phyloP scores from a whole-genome alignment of 116 monocot genomes.

The Papilionanthe hybrid region DNA sequence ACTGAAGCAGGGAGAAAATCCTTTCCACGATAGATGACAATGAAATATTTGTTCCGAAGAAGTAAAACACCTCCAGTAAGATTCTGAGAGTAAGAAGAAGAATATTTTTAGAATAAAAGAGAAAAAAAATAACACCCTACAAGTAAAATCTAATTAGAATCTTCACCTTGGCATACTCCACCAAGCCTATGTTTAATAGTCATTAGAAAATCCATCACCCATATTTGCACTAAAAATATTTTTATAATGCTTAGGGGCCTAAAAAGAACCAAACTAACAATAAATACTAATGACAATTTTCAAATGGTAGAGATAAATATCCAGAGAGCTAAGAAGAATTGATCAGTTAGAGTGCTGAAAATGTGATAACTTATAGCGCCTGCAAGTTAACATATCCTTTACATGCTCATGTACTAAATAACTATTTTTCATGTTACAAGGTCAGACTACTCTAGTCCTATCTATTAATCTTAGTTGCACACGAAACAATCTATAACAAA shows the following conservation, averaged over 20 bases:
- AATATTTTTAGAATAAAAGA: slow-evolving; percentile 2
- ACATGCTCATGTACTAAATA: not conserved
- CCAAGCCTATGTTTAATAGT: not conserved
- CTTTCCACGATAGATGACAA: slow-evolving; percentile 97
- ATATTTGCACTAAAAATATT: not conserved
- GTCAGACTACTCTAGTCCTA: not conserved
- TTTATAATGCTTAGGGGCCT: not conserved
- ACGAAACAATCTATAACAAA: not conserved
- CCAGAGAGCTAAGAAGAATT: not conserved
- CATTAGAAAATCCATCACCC: not conserved
- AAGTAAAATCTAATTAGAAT: not conserved
- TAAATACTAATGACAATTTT: not conserved
- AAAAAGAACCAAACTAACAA: not conserved
- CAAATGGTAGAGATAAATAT: not conserved
- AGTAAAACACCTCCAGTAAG: slow-evolving; percentile 89
- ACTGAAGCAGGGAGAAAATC: slow-evolving; percentile 89
- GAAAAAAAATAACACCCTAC: not conserved
- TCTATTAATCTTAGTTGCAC: not conserved
- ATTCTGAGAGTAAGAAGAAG: slow-evolving; percentile 32
- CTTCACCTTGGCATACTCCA: not conserved
- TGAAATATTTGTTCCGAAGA: slow-evolving; percentile 90
- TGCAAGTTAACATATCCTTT: not conserved
- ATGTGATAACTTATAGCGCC: not conserved
- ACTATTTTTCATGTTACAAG: not conserved
- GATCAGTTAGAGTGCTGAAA: not conserved